Evolutionary conservation across 768 basidiomycete genomes (phyloP), one percentile per base, ranked within the genome.

Genomic region (Boletus coccyginus): DNA sequence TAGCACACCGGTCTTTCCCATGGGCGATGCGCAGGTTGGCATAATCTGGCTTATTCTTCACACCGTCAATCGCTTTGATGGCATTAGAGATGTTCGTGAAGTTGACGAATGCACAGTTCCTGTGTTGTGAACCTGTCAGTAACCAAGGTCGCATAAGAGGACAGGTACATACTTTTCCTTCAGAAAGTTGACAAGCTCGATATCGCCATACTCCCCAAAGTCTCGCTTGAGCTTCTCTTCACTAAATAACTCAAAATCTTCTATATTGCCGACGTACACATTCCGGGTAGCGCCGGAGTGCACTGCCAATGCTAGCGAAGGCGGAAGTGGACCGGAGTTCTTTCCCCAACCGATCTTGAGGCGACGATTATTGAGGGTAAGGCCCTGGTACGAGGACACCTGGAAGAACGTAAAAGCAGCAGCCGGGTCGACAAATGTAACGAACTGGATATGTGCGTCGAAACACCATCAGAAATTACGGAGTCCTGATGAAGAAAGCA

Each of bases 321-420:
- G 89, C 17, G 87, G 82, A 16, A 96, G 78, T 17, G 94, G 88
- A 7, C 94, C 94, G 16, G 92, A 87, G 67, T 91, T 91, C 81
- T 96, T 98, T 55, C 96, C 96, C 97, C 96, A 99, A 46, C 96
- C 95, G 63, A 98, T 86, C 78, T 98, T 98, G 59, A 98, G 82
- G 29, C 94, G 86, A 42, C 95, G 88, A 72, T 94, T 92, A 77
- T 94, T 95, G 56, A 98, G 78, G 24, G 88, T 92, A 53, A 99
- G 77, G 7, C 95, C 94, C 62, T 94, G 89, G 68, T 86, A 89
- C 2, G 88, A 86, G 16, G 96, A 94, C 38, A 93, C 87, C 67
- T 96, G 91, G 83, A 85, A 94, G 80, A 99, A 98, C 11, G 90
- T 90, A 66, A 92, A 88, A 3, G 97, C 95, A 49, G 92, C 91